Conservation (phyloP, 108 stramenopile species). For the Fragilariopsis cylindrus region DNA sequence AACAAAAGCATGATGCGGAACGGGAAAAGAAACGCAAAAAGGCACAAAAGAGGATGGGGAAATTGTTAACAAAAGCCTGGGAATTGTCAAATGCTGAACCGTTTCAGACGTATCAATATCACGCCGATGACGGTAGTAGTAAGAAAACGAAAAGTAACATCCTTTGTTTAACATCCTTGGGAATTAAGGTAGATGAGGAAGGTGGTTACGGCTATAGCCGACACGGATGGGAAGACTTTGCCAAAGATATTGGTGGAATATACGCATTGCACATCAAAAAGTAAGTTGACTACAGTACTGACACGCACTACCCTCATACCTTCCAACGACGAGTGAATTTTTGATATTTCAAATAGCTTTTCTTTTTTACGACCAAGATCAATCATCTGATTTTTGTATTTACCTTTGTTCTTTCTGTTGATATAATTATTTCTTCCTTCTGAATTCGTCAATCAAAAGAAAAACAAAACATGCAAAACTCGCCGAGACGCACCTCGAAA, state of each 20-base stretch:
- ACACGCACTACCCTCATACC: not conserved
- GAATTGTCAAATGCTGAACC: conserved; percentile 54
- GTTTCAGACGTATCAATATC: conserved; percentile 48
- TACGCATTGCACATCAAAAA: conserved; percentile 74
- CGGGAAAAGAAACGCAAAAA: conserved; percentile 70
- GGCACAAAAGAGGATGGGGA: conserved; percentile 70
- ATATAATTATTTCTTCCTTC: not conserved
- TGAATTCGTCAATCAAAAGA: conserved; percentile 33
- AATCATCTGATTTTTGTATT: not conserved
- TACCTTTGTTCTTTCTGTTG: not conserved
- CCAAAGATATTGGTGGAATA: conserved; percentile 76
- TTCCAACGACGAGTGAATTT: not conserved
- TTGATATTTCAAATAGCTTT: not conserved
- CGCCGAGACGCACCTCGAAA: conserved; percentile 60
- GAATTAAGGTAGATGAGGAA: conserved; percentile 68
- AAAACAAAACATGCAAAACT: conserved; percentile 65
- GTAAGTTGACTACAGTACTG: conserved; percentile 40
- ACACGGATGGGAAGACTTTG: conserved; percentile 83
- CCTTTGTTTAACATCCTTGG: conserved; percentile 50
- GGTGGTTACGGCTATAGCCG: conserved; percentile 57
- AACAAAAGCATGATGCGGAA: conserved; percentile 36
- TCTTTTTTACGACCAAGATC: not conserved
- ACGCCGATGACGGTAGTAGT: conserved; percentile 26
- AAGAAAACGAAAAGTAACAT: conserved; percentile 9
- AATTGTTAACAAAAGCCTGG: conserved; percentile 76